Percentiles rank a stretch among this genome's conserved stretches.
phyloP scores from a whole-genome alignment of 768 basidiomycete genomes.

The Crepidotus variabilis region DNA sequence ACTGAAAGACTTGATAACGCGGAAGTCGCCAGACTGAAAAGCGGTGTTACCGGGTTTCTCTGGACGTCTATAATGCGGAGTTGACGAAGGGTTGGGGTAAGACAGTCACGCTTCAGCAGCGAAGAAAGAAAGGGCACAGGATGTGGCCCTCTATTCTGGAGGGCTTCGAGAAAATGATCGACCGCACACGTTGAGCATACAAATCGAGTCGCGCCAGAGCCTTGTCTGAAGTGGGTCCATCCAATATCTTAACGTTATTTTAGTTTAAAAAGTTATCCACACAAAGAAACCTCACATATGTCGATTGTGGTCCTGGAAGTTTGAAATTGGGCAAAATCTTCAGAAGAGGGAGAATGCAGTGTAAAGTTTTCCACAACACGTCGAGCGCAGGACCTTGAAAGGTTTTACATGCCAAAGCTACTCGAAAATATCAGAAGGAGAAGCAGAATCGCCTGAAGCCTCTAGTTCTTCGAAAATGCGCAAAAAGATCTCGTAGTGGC shows the following conservation, averaged over 20 bases:
- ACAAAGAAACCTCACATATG: neutral
- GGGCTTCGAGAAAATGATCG: neutral
- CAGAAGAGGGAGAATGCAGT: slow-evolving; percentile 10
- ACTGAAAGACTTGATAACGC: neutral
- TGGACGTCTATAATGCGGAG: neutral
- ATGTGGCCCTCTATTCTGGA: neutral
- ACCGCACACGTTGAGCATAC: neutral
- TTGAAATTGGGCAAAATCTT: slow-evolving; percentile 8
- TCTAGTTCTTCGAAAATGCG: too few species aligned
- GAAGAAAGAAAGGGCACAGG: neutral
- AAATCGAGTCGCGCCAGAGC: neutral
- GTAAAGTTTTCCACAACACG: slow-evolving; percentile 9
- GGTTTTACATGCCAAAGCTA: too few species aligned
- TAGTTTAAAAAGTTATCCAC: neutral
- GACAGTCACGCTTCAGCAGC: neutral
- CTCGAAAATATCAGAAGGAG: too few species aligned
- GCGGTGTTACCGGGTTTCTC: neutral
- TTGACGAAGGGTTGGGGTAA: neutral
- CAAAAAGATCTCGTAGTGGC: too few species aligned
- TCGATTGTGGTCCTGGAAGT: neutral
- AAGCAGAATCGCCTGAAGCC: too few species aligned
- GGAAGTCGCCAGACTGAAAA: neutral
- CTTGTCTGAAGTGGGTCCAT: neutral
- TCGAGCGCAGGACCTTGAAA: slow-evolving; percentile 11
- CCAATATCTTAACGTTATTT: neutral